Percentiles rank a stretch among this genome's conserved stretches.
Evolutionary conservation across 169 alveolate species (phyloP).

Genomic region (Theileria orientalis): DNA sequence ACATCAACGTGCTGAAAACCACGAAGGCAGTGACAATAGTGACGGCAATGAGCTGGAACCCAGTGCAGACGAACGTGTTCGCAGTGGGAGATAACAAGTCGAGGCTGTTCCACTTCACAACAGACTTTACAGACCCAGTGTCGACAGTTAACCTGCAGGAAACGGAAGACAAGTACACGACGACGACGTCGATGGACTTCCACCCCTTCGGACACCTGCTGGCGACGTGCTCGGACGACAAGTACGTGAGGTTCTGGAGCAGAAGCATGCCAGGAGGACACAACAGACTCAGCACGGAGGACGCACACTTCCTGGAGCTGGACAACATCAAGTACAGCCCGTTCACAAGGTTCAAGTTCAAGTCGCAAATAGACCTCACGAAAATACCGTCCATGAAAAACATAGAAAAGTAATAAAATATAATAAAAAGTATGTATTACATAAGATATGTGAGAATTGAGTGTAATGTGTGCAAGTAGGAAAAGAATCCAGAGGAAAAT

Average conservation of each 20-base stretch:
- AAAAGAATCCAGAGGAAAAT: no score
- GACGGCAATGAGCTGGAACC: conserved; percentile 76
- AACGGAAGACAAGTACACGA: conserved; percentile 65
- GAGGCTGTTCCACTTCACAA: conserved; percentile 69
- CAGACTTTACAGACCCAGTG: conserved; percentile 64
- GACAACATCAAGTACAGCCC: conserved; percentile 63
- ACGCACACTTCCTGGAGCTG: conserved; percentile 23
- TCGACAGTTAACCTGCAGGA: conserved; percentile 58
- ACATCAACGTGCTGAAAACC: conserved; percentile 42
- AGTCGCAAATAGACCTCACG: conserved; percentile 63
- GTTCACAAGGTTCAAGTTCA: conserved; percentile 59
- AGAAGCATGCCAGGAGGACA: conserved; percentile 68
- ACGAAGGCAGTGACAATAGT: conserved; percentile 55
- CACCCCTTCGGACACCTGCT: conserved; percentile 87
- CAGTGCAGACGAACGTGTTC: conserved; percentile 77
- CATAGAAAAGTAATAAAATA: background rate
- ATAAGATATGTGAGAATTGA: no score
- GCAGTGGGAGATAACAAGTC: conserved; percentile 79
- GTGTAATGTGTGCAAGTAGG: no score
- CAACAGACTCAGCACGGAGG: conserved; percentile 62
- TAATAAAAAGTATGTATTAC: background rate
- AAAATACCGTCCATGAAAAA: conserved; percentile 41
- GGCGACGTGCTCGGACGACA: conserved; percentile 84
- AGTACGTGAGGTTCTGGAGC: conserved; percentile 77
- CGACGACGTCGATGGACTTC: conserved; percentile 80